Evolutionary conservation across 2,329 filamentous ascomycete species (phyloP).

Genomic region (Fusarium marasasianum): DNA sequence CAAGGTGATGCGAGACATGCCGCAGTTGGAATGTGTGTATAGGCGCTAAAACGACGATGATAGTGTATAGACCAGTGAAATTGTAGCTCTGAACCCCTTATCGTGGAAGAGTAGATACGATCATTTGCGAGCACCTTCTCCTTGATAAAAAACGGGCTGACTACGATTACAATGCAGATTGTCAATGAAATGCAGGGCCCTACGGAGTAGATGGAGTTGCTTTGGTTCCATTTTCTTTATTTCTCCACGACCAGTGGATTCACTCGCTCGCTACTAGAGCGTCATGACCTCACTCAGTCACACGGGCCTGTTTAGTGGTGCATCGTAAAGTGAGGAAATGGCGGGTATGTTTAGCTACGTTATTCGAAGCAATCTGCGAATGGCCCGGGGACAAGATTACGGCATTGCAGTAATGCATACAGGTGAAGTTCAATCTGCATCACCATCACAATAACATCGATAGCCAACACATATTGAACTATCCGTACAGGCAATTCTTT

Average conservation of each 20-base stretch:
- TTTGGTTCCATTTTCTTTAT: constrained; percentile 17
- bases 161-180: neutral
- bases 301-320: neutral
- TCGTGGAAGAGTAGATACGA: neutral
- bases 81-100: neutral
- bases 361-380: neutral
- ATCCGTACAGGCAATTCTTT: neutral
- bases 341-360: neutral
- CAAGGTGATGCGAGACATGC: constrained; percentile 41
- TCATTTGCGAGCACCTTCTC: neutral
- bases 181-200: neutral
- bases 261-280: constrained; percentile 21
- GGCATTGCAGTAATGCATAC: neutral
- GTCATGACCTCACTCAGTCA: constrained; percentile 33
- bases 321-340: neutral
- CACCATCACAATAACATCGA: neutral
- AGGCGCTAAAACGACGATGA: neutral
- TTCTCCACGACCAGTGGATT: constrained; percentile 16
- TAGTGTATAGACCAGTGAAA: neutral
- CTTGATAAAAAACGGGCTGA: constrained; percentile 4
- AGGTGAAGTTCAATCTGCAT: neutral
- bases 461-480: neutral
- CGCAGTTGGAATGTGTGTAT: constrained; percentile 13
- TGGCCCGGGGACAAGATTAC: neutral
- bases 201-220: constrained; percentile 14